These are phyloP conservation scores for Syncephalastrum sp. DNA, from an alignment of 371 early-diverging fungal genomes.

Conservation along the genomic window DNA sequence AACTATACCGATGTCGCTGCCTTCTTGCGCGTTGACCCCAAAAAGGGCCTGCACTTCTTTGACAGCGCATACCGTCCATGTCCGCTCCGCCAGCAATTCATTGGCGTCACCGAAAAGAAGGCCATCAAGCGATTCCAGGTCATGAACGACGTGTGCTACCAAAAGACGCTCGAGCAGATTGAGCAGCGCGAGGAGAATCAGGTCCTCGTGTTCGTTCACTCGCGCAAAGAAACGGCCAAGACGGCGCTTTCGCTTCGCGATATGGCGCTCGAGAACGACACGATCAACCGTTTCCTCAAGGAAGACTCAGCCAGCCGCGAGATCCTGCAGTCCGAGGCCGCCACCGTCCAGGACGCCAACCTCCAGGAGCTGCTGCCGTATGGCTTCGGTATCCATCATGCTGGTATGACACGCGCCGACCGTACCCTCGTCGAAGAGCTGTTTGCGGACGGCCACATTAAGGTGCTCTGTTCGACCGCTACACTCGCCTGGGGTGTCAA, in stretches of 20 bases:
- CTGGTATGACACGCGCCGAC: slow-evolving; percentile 96
- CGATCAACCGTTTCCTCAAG: slow-evolving; percentile 75
- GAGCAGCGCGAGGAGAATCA: slow-evolving; percentile 79
- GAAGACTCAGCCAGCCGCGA: slow-evolving; percentile 82
- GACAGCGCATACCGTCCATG: slow-evolving; percentile 93
- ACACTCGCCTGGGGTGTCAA: slow-evolving; percentile 99
- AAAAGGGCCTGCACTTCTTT: slow-evolving; percentile 90
- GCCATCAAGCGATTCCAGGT: slow-evolving; percentile 90
- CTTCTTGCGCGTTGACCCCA: slow-evolving; percentile 89
- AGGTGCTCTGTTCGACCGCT: slow-evolving; percentile 97
- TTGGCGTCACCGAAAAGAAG: slow-evolving; percentile 96
- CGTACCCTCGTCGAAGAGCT: slow-evolving; percentile 94
- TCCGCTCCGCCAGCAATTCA: slow-evolving; percentile 93
- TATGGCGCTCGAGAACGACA: slow-evolving; percentile 86
- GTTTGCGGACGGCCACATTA: slow-evolving; percentile 90
- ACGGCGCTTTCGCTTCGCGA: slow-evolving; percentile 91
- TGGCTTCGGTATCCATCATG: slow-evolving; percentile 98
- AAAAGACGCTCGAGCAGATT: slow-evolving; percentile 89
- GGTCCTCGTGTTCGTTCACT: slow-evolving; percentile 97
- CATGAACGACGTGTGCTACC: slow-evolving; percentile 95
- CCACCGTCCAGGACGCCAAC: slow-evolving; percentile 75
- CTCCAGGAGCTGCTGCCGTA: slow-evolving; percentile 89
- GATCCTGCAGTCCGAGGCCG: slow-evolving; percentile 82
- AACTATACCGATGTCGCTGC: slow-evolving; percentile 98
- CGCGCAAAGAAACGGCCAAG: slow-evolving; percentile 96